Percentiles rank a stretch among this genome's conserved stretches.
Conservation (phyloP, 2,329 filamentous ascomycete genomes). For the Phialophora chinensis region DNA sequence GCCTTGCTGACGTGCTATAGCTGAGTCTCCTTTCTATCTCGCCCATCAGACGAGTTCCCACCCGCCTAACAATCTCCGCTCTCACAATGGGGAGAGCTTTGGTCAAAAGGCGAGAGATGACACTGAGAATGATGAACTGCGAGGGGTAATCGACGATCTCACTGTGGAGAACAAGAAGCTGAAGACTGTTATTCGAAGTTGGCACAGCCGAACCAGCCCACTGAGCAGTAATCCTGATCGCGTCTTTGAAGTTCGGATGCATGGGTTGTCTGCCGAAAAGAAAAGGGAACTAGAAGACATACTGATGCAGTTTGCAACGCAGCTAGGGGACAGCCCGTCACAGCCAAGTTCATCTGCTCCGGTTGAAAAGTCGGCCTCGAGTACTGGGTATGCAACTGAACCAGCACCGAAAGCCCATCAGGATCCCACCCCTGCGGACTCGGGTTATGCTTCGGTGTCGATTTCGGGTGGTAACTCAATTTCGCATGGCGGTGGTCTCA, state of each 20-base stretch:
- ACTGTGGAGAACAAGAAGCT: constrained; percentile 82
- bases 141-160: constrained; percentile 84
- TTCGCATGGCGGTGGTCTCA: constrained; percentile 16
- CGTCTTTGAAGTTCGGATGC: constrained; percentile 81
- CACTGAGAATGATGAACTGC: constrained; percentile 74
- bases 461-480: constrained; percentile 36
- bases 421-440: constrained; percentile 36
- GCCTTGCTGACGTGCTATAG: constrained; percentile 36
- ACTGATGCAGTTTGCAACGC: constrained; percentile 65
- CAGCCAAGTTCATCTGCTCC: constrained; percentile 24
- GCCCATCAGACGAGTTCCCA: constrained; percentile 35
- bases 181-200: constrained; percentile 73
- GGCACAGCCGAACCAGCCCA: constrained; percentile 58
- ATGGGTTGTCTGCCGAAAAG: constrained; percentile 73
- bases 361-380: constrained; percentile 20
- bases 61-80: constrained; percentile 28
- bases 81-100: constrained; percentile 38
- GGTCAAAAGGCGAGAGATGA: constrained; percentile 43
- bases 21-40: constrained; percentile 48
- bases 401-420: neutral
- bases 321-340: constrained; percentile 34
- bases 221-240: constrained; percentile 73
- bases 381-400: constrained; percentile 5
- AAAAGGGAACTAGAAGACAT: constrained; percentile 77
- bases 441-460: constrained; percentile 50